Conservation (phyloP, 345 rosid species). For the Psidium guajava region DNA sequence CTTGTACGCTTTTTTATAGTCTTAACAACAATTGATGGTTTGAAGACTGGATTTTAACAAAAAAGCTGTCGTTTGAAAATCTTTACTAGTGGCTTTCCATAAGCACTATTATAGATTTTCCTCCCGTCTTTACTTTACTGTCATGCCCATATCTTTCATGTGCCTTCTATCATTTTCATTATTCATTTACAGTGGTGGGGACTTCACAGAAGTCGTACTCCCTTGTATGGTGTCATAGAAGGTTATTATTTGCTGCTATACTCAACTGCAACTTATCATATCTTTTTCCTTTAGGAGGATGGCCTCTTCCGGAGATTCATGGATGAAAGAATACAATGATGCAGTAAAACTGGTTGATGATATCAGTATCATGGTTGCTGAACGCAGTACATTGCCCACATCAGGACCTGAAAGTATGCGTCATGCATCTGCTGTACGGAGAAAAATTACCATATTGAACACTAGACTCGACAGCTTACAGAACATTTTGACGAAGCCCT, state of each 20-base stretch:
- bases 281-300: constrained; percentile 20
- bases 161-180: not conserved
- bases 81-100: not conserved
- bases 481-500: constrained; percentile 57
- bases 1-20: not conserved
- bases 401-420: constrained; percentile 88
- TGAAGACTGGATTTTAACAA: not conserved
- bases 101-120: not conserved
- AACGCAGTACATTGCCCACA: constrained; percentile 33
- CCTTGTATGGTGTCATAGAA: not conserved
- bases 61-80: not conserved
- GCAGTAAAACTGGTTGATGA: constrained; percentile 71
- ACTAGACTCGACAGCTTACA: constrained; percentile 74
- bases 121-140: not conserved
- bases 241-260: not conserved
- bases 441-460: constrained; percentile 84
- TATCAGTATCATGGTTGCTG: constrained; percentile 74
- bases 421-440: constrained; percentile 68
- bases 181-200: not conserved
- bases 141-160: not conserved
- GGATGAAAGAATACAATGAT: constrained; percentile 81
- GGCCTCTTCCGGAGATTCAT: constrained; percentile 71
- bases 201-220: not conserved
- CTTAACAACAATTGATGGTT: not conserved
- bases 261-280: not conserved